Evolutionary conservation across 2,329 filamentous ascomycete species (phyloP), one percentile per base, ranked within the genome.

Genomic region (Pseudogymnoascus sp.): DNA sequence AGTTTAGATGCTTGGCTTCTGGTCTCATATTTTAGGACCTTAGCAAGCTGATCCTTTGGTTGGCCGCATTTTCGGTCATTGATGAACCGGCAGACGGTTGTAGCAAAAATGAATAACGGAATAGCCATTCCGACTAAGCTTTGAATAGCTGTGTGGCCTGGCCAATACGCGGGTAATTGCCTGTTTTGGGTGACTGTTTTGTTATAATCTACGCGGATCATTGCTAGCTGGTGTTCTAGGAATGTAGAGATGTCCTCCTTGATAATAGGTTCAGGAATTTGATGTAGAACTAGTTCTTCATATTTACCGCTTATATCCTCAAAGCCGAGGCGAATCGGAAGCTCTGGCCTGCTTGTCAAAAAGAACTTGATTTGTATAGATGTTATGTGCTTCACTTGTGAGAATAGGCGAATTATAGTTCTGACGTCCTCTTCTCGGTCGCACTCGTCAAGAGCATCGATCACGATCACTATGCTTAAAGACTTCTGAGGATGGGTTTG

Each of bases 41-140:
- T 66, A 1, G 61, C 31, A 3, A 74, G 61, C 29, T 70, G 71
- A 1, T 68, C 33, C 0, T 66, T 60, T 5, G 69, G 71, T 4
- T 68, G 52, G 1, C 68, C 67, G 49, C 49, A 58, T n/a, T 37
- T 59, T 8, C 52, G 61, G 58, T 71, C 69, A 1, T 29, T 59
- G 16, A 76, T 63, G 23, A 73, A 72, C 0, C 68, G 69, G 39
- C 68, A 72, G 4, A 70, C 63, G 2, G 74, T 75, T 29, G 72
- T 66, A 1, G 73, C 74, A 58, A 70, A 74, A 59, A 75, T 74
- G 62, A 76, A 76, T 0, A 77, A 64, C 0, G 74, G 73, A 4
- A 67, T 62, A 12, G 74, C 69, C 66, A 71, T 74, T 26, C 66
- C 11, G 1, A 70, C 66, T 2, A 75, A 67, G 6, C 5, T 55